Base-by-base conservation (phyloP, 2,329 filamentous ascomycete species). In the Fusarium sp. region DNA sequence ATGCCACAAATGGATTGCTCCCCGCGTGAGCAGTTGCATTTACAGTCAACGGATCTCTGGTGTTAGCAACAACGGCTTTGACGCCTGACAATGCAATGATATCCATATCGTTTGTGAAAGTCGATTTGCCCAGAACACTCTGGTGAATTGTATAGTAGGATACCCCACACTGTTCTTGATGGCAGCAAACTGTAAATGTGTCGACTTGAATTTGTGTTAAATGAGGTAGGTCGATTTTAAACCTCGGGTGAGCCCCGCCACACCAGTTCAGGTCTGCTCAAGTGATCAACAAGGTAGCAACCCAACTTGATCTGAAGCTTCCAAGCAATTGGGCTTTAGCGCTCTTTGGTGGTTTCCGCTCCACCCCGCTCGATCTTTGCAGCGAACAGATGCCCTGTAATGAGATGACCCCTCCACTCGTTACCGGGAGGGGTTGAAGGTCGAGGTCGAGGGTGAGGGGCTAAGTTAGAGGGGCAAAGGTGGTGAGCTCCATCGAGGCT, bases 311-410 rank as follows among this genome's bases (percentile, higher is more conserved):
- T 49, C 43, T 62, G 53, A 56, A 63, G 60, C 58, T 63, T n/a
- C 41, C 35, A 55, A 33, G 33, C 43, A 41, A 40, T 51, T 37
- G 35, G 35, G 35, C 35, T 37, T 37, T 57, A 49, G 52, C 43
- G 45, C 56, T 67, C 26, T 35, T 44, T 61, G 47, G 63, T 43
- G 53, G 44, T 43, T 57, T 53, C 62, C 49, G 49, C 62, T 63
- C 62, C 66, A 70, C 66, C 66, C 66, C 66, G 66, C 50, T 44
- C 57, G 33, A 26, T 46, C 26, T 54, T 62, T 63, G 43, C 48
- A 67, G 66, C 50, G 47, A 57, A 50, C 45, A 49, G 39, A 37
- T 41, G 66, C 66, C 56, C 62, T 69, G 66, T 55, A 67, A 50
- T 37, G 41, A 59, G 20, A 61, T 37, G 32, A 64, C 66, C 67